Percentiles rank a stretch among this genome's conserved stretches.
These are phyloP conservation scores for Saraca asoca DNA, from an alignment of 331 rosid species.

Conservation along the genomic window DNA sequence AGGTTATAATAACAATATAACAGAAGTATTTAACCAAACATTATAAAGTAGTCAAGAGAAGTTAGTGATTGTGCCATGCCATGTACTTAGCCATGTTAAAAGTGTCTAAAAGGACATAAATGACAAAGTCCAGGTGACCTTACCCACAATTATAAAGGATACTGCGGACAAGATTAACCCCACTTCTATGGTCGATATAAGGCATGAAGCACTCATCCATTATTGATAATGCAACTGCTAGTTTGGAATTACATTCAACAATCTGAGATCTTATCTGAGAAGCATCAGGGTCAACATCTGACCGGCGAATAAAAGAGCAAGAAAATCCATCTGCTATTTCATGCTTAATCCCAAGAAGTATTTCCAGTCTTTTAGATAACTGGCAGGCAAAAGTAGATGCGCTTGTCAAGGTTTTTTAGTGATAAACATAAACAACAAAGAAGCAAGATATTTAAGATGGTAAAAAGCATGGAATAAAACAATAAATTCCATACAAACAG, in stretches of 20 bases:
- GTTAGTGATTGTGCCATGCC: conserved; percentile 6
- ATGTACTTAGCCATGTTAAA: conserved; percentile 5
- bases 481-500: background rate
- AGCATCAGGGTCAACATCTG: conserved; percentile 56
- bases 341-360: conserved; percentile 79
- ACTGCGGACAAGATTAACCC: conserved; percentile 77
- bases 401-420: too few species aligned
- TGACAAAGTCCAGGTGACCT: conserved; percentile 39
- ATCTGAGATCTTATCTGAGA: conserved; percentile 44
- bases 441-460: conserved; percentile 4
- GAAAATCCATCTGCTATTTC: conserved; percentile 83
- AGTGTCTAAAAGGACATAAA: background rate
- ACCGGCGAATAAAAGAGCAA: conserved; percentile 67
- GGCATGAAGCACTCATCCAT: conserved; percentile 98
- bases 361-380: conserved; percentile 65
- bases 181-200: conserved; percentile 82
- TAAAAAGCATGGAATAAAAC: background rate
- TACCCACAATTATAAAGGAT: conserved; percentile 82
- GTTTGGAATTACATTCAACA: conserved; percentile 77
- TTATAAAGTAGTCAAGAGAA: too few species aligned
- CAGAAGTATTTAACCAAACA: conserved; percentile 8
- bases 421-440: conserved; percentile 6
- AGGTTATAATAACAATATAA: too few species aligned
- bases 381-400: conserved; percentile 49
- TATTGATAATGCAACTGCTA: conserved; percentile 80